Evolutionary conservation across 768 basidiomycete genomes (phyloP).

Genomic region (Chalciporus piperatus): DNA sequence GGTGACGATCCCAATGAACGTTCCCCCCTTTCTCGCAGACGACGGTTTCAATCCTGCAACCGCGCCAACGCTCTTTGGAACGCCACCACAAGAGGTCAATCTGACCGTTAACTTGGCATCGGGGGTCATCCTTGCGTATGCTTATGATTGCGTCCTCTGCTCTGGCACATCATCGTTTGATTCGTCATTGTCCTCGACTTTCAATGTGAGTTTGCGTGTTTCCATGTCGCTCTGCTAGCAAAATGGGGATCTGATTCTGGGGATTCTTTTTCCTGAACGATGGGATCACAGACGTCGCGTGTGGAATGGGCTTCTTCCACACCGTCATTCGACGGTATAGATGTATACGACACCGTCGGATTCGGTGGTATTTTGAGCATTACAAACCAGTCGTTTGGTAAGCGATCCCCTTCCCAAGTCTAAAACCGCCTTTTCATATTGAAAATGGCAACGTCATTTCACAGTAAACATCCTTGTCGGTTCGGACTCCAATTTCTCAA

Average conservation of each 20-base stretch:
- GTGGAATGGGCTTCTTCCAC: slow-evolving; percentile 12
- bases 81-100: slow-evolving; percentile 26
- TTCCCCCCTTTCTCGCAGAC: slow-evolving; percentile 15
- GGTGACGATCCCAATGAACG: slow-evolving; percentile 24
- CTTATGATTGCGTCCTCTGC: slow-evolving; percentile 26
- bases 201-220: slow-evolving; percentile 15
- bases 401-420: background rate
- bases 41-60: slow-evolving; percentile 9
- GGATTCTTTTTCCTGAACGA: background rate
- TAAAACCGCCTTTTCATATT: background rate
- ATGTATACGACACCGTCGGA: slow-evolving; percentile 17
- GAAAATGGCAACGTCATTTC: background rate
- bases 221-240: background rate
- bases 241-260: background rate
- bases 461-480: slow-evolving; percentile 25
- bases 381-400: slow-evolving; percentile 15
- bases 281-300: slow-evolving; percentile 13
- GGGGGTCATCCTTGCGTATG: slow-evolving; percentile 14
- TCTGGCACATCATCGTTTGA: slow-evolving; percentile 20
- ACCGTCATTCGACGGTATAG: slow-evolving; percentile 18
- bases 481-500: slow-evolving; percentile 4
- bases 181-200: slow-evolving; percentile 22
- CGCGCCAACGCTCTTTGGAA: slow-evolving; percentile 21
- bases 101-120: slow-evolving; percentile 21
- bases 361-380: slow-evolving; percentile 19